Evolutionary conservation across 129 eudicot species (phyloP), one percentile per base, ranked within the genome.

Genomic region (Sambucus nigra): DNA sequence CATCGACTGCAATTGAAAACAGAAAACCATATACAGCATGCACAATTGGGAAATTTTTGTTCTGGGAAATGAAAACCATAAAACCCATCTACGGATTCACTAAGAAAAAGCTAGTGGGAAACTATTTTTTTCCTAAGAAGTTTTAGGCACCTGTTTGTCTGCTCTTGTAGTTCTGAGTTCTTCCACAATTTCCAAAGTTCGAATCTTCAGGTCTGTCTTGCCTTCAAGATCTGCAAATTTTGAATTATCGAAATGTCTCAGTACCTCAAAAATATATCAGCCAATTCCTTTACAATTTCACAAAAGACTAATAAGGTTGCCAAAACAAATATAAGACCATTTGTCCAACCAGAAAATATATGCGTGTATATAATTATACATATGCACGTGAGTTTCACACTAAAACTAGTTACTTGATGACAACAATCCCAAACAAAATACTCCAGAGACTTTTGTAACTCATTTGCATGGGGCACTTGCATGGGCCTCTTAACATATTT

Each of bases 91-190:
- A 27, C 38, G 5, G 9, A 3, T 31, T 31, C 38, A 31, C 38
- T 31, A 9, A 31, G 38, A 31, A 31, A 3, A 5, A 5, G 9
- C 38, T 31, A 31, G 38, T 5, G 38, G 38, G n/a, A n/a, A 5
- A 3, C 5, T 31, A 9, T 31, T 31, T 9, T 31, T 31, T 31
- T 53, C 20, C n/a, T 0, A 70, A 16, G n/a, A 45, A 31, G 14
- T 23, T 51, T 20, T 22, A 14, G 15, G 53, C 17, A 91, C 98
- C 95, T 91, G 98, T 77, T 70, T 79, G 77, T 89, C 98, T 20
- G 98, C 98, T 79, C 98, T 76, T 70, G 76, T 73, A 62, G 78
- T 79, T 72, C 98, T 69, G 28, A 85, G 81, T 60, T 79, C 89
- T 66, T 91, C 98, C 60, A 91, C 59, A 40, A 66, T 68, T 80